Percentiles rank a stretch among this genome's conserved stretches.
phyloP scores from a whole-genome alignment of 805 yeast species.

The Ogataea pignaliae region DNA sequence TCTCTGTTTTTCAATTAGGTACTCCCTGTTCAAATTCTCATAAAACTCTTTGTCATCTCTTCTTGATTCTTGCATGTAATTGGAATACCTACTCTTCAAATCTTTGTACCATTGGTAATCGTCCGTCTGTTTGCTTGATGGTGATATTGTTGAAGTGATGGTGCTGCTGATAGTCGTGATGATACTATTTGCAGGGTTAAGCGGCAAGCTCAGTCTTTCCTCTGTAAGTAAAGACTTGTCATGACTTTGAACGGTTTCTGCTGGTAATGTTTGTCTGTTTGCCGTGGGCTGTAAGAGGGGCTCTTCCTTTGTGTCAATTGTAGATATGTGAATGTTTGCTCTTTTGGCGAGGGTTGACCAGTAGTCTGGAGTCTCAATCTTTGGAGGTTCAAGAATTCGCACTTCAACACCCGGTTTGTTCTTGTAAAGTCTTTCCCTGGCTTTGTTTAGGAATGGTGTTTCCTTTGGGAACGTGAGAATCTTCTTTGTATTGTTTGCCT shows the following conservation, averaged over 20 bases:
- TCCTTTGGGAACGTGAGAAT: constrained; percentile 12
- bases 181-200: too few relatives aligned
- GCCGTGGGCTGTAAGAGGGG: too few relatives aligned
- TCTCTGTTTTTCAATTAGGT: constrained; percentile 17
- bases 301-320: not conserved
- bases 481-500: constrained; percentile 2
- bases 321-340: constrained; percentile 23
- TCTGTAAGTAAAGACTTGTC: too few relatives aligned
- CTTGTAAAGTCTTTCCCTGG: constrained; percentile 18
- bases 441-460: constrained; percentile 22
- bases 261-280: too few relatives aligned
- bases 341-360: constrained; percentile 26
- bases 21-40: constrained; percentile 32
- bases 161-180: too few relatives aligned
- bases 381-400: constrained; percentile 8
- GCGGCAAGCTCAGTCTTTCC: too few relatives aligned
- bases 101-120: constrained; percentile 32
- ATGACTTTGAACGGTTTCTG: too few relatives aligned
- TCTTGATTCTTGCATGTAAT: constrained; percentile 27
- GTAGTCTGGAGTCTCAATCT: constrained; percentile 18
- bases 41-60: constrained; percentile 35
- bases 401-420: constrained; percentile 13
- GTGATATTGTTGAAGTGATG: too few relatives aligned
- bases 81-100: constrained; percentile 30
- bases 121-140: constrained; percentile 3